Conservation (phyloP, 306 rosid species). For the Medicago ruthenica region DNA sequence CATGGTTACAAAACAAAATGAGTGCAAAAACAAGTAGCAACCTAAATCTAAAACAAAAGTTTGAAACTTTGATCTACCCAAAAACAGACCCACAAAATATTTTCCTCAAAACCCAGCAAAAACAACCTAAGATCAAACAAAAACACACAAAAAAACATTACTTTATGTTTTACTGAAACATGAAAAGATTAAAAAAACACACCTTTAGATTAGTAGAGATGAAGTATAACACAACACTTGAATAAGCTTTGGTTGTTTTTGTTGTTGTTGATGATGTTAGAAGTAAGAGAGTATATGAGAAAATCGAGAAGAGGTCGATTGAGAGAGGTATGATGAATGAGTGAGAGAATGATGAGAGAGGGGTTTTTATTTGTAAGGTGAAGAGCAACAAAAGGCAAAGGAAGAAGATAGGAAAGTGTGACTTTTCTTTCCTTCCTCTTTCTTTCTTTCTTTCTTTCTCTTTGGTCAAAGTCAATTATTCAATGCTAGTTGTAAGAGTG, state of each 20-base stretch:
- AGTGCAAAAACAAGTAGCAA: slow-evolving; percentile 16
- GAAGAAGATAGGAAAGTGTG: slow-evolving; percentile 84
- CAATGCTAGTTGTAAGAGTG: slow-evolving; percentile 48
- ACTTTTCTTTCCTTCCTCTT: slow-evolving; percentile 74
- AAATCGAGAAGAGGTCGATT: slow-evolving; percentile 57
- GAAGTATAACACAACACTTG: slow-evolving; percentile 1
- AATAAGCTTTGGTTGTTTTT: background rate
- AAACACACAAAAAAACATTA: background rate
- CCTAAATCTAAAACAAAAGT: slow-evolving; percentile 36
- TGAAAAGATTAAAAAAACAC: slow-evolving; percentile 37
- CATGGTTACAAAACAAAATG: background rate
- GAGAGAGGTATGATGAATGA: slow-evolving; percentile 12
- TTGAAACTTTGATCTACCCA: slow-evolving; percentile 46
- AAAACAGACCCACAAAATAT: slow-evolving; percentile 42
- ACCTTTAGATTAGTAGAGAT: slow-evolving; percentile 46
- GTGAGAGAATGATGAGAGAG: slow-evolving; percentile 14
- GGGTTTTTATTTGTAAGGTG: slow-evolving; percentile 44
- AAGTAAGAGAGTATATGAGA: background rate
- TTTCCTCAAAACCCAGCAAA: slow-evolving; percentile 20
- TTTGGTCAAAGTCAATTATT: slow-evolving; percentile 92
- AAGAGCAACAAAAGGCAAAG: slow-evolving; percentile 36
- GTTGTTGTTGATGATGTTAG: background rate
- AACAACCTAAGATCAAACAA: slow-evolving; percentile 28
- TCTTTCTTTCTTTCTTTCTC: slow-evolving; percentile 37
- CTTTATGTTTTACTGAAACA: background rate